Base-by-base conservation (phyloP, 768 basidiomycete species). In the Suillus subaureus region DNA sequence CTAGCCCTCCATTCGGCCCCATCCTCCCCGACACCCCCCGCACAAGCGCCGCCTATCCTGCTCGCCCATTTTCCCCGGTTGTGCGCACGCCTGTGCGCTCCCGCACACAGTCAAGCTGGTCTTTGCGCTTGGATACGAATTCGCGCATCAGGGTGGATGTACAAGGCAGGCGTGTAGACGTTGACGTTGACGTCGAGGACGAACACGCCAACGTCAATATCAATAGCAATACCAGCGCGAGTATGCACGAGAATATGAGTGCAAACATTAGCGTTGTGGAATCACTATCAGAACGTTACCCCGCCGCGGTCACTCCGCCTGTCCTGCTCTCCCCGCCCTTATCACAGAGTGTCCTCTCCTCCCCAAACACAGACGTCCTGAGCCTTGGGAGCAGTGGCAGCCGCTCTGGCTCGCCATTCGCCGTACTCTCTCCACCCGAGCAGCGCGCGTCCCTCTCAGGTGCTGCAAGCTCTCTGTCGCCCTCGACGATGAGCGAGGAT, bases 251-350 rank as follows among this genome's bases (percentile, higher is more conserved):
- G 26, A 26, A 40, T 60, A 23, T 16, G 35, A 60, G 18, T 6
- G 62, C 15, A 15, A 64, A 66, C 2, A 64, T 1, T 18, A 71
- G 70, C 3, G 11, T 67, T 42, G 52, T 76, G 23, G 69, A 70
- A 3, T 76, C 75, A n/a, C 70, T 76, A 18, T 76, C 75, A 9
- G 73, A 77, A 40, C 72, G 75, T 18, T 76, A 76, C 60, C 76
- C 75, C 21, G 71, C 70, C 9, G 70, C 75, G 23, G 69, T 67
- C 5, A 72, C 76, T 1, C 72, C 76, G 0, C 75, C 76, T 2
- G 68, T 78, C 3, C 28, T 76, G 5, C 28, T 74, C 18, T 77
- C 75, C 28, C 70, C 74, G 0, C 69, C 75, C n/a, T 42, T 52
- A 5, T 76, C 71, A 13, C 11, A 55, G 47, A 35, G 47, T 33